Base-by-base conservation (phyloP, 2,329 filamentous ascomycete species). In the Karstenula rhodostoma region DNA sequence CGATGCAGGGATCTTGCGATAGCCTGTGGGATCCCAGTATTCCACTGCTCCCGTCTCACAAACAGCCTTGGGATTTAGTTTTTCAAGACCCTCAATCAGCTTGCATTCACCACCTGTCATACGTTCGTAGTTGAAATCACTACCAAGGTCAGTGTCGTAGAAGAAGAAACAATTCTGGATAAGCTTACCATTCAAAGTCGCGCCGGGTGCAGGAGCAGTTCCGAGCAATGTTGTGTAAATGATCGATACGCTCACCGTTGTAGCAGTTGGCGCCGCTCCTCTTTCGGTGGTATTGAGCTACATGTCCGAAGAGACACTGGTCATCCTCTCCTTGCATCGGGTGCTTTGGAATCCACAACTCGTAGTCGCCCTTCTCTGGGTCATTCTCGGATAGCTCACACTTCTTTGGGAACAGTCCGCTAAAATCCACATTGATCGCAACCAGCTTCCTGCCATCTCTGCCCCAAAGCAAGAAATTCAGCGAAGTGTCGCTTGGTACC, bases 391-490 rank as follows among this genome's bases (percentile, higher is more conserved):
- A 82, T 56, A 90, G 81, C 53, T 89, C 81, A 81, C 95, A 99
- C 56, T 88, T 76, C 51, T 87, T 85, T 69, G 93, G 87, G 48
- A 90, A 87, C 6, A 98, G 83, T 4, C 91, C 91, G 4, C 89
- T 89, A 75, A 99, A 99, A 79, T 99, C 95, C 8, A 99, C 77
- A 67, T 96, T 96, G 72, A 96, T 82, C 0, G 93, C 90, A 54
- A 90, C 85, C 19, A 93, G 78, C 58, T 87, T 82, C 22, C 73
- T 75, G 49, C 73, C 75, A 42, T 87, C 85, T 58, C 80, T 83
- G 13, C 90, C 92, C 96, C 95, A 99, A 22, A 99, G 83, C 22
- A 99, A 78, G 77, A 99, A 97, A 74, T 96, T 96, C 57, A 91
- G 89, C 22, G 94, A 96, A 6, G 89, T 92, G 71, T 97, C 95